Evolutionary conservation across 2,329 filamentous ascomycete species (phyloP).

Genomic region (Fusarium poae): DNA sequence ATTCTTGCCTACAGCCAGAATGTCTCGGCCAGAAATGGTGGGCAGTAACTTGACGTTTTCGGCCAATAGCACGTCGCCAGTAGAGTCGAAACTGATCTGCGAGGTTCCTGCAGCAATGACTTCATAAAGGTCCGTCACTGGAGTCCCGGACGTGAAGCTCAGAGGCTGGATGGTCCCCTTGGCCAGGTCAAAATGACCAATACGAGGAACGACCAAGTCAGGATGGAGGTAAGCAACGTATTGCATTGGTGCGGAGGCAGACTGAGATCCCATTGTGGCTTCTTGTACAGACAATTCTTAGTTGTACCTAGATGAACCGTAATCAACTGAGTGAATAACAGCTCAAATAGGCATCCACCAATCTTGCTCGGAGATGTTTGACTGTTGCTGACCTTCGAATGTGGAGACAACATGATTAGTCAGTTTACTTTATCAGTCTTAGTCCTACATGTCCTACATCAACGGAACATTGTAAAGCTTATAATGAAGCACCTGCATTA

Average conservation of each 20-base stretch:
- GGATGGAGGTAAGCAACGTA: conserved; percentile 2
- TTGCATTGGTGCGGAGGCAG: background rate
- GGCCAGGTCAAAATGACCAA: background rate
- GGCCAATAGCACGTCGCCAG: background rate
- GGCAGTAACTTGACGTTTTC: conserved; percentile 57
- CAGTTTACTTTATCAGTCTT: too few relatives aligned
- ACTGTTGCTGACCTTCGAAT: too few relatives aligned
- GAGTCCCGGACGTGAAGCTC: background rate
- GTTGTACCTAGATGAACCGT: background rate
- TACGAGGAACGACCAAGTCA: background rate
- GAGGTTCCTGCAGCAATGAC: conserved; percentile 2
- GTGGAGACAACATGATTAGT: too few relatives aligned
- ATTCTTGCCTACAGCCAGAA: conserved; percentile 70
- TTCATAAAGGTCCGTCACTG: background rate
- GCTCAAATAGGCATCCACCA: conserved; percentile 1
- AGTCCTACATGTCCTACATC: too few relatives aligned
- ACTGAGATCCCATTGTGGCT: background rate
- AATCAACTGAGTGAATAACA: background rate
- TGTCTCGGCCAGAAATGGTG: conserved; percentile 62
- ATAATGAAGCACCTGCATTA: too few relatives aligned
- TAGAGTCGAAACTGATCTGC: background rate
- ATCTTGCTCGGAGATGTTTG: too few relatives aligned
- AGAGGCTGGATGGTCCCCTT: background rate
- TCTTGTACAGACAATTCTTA: background rate
- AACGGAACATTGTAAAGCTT: too few relatives aligned